These are phyloP conservation scores for Trichosporon faecale DNA, from an alignment of 1,284 basidiomycete genomes.

Conservation along the genomic window DNA sequence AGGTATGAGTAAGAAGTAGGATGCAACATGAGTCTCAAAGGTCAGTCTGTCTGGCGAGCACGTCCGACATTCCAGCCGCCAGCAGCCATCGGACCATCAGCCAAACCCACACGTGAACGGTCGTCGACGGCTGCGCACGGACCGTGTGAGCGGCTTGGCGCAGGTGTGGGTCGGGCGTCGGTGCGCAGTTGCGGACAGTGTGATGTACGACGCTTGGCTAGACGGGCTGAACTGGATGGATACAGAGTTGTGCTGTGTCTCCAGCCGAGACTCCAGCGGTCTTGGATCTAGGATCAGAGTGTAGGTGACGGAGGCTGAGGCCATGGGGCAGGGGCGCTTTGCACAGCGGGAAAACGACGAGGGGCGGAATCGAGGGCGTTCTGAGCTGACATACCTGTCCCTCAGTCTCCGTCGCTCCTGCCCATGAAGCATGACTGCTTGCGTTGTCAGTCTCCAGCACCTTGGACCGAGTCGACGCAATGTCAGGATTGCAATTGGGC, in stretches of 20 bases:
- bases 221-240: too few relatives aligned
- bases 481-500: neutral
- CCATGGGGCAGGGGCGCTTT: too few relatives aligned
- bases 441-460: neutral
- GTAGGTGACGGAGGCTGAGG: too few relatives aligned
- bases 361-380: too few relatives aligned
- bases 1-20: neutral
- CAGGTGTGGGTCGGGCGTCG: neutral
- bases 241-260: too few relatives aligned
- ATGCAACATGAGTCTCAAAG: neutral
- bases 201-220: neutral
- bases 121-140: neutral
- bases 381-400: too few relatives aligned
- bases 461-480: neutral
- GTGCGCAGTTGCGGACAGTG: neutral
- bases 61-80: neutral
- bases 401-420: too few relatives aligned
- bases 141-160: neutral
- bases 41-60: neutral
- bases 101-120: neutral
- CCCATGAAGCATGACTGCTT: neutral
- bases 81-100: neutral
- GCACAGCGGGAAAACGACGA: too few relatives aligned
- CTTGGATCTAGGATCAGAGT: too few relatives aligned
- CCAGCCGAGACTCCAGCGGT: too few relatives aligned